phyloP scores from a whole-genome alignment of 805 yeast genomes.

The Candida golubevii region DNA sequence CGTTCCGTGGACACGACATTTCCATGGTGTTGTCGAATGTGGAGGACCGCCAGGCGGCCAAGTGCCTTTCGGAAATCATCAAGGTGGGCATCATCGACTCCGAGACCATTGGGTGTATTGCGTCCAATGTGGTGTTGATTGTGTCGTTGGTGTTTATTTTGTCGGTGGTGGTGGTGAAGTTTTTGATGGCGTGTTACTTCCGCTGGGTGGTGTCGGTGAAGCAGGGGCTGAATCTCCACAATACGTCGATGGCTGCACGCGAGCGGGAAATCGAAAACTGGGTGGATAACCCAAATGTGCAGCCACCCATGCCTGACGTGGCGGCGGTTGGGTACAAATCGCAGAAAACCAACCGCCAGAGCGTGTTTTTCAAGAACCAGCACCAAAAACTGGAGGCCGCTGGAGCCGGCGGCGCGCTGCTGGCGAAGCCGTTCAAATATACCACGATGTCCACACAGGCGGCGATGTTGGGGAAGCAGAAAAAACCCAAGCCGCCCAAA shows the following conservation, averaged over 20 bases:
- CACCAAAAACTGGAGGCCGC: slow-evolving; percentile 9
- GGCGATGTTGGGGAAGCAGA: slow-evolving; percentile 27
- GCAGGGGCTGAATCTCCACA: slow-evolving; percentile 73
- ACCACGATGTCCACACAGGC: slow-evolving; percentile 69
- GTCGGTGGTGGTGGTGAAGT: slow-evolving; percentile 72
- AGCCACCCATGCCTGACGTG: slow-evolving; percentile 38
- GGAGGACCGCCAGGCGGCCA: slow-evolving; percentile 66
- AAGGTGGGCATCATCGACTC: slow-evolving; percentile 89
- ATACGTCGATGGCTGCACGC: slow-evolving; percentile 57
- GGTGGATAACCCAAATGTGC: slow-evolving; percentile 54
- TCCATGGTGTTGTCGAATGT: slow-evolving; percentile 65
- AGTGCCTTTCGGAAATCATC: slow-evolving; percentile 78
- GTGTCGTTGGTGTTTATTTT: slow-evolving; percentile 81
- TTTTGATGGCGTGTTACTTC: slow-evolving; percentile 82
- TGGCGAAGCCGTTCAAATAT: slow-evolving; percentile 40
- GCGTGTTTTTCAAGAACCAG: slow-evolving; percentile 36
- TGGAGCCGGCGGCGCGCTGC: slow-evolving; percentile 14
- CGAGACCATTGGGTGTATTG: slow-evolving; percentile 89
- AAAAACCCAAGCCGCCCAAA: slow-evolving; percentile 13
- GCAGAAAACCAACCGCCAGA: slow-evolving; percentile 35
- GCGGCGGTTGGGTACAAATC: slow-evolving; percentile 47
- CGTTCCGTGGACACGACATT: slow-evolving; percentile 74
- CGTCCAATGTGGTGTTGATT: slow-evolving; percentile 77
- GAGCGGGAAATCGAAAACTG: slow-evolving; percentile 74
- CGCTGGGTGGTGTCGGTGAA: slow-evolving; percentile 64